phyloP scores from a whole-genome alignment of 2,329 filamentous ascomycete species.

The Nannizziopsis arthrosporioides region DNA sequence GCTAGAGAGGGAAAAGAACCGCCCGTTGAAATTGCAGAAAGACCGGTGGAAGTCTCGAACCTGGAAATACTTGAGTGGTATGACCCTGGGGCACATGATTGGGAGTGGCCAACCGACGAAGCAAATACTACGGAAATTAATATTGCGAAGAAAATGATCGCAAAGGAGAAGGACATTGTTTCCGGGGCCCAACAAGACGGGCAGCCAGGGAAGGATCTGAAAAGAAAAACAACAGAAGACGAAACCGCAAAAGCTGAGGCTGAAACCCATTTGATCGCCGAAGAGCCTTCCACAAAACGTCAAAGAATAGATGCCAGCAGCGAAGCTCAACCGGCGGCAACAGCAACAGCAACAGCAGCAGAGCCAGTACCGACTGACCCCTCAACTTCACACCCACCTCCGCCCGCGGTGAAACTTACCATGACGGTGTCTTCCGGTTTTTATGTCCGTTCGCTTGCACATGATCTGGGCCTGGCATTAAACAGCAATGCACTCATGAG shows the following conservation, averaged over 20 bases:
- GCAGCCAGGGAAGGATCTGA: slow-evolving; percentile 18
- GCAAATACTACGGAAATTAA: slow-evolving; percentile 62
- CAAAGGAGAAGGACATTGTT: slow-evolving; percentile 24
- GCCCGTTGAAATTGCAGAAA: slow-evolving; percentile 68
- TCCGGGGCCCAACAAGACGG: slow-evolving; percentile 10
- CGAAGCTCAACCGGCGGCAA: not conserved
- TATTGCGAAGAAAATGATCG: slow-evolving; percentile 57
- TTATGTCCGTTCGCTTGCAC: slow-evolving; percentile 87
- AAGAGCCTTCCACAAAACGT: slow-evolving; percentile 5
- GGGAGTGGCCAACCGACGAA: slow-evolving; percentile 68
- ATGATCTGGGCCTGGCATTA: slow-evolving; percentile 76
- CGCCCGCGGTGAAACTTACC: slow-evolving; percentile 68
- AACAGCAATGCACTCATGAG: slow-evolving; percentile 78
- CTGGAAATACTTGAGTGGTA: slow-evolving; percentile 73
- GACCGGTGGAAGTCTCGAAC: slow-evolving; percentile 65
- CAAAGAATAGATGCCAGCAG: slow-evolving; percentile 2
- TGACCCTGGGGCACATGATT: slow-evolving; percentile 68
- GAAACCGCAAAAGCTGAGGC: not conserved
- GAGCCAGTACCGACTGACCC: not conserved
- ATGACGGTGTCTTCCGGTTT: slow-evolving; percentile 94
- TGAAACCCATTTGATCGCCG: not conserved
- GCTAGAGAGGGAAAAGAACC: slow-evolving; percentile 79
- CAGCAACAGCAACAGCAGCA: not conserved
- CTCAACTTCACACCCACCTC: slow-evolving; percentile 9
- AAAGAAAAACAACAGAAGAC: slow-evolving; percentile 26